A percentile compares a stretch with the other conserved stretches of the same genome.
Evolutionary conservation across 202 grass and related monocot species (phyloP).

Genomic region (Schoenoplectus triqueter): DNA sequence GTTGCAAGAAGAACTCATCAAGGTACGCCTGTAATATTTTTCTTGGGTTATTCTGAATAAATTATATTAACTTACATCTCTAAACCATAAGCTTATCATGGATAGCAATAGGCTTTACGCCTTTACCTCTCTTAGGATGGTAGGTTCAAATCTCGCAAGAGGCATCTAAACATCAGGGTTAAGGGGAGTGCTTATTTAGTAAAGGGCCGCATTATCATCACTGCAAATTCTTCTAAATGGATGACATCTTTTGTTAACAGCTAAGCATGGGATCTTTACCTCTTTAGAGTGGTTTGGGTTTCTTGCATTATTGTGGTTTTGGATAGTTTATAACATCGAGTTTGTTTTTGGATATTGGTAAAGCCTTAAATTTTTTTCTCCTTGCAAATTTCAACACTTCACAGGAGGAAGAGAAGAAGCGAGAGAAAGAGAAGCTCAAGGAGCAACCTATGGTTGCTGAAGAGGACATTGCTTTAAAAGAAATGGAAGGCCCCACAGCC

Average conservation of each 20-base stretch:
- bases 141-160: not conserved
- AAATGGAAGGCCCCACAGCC: conserved; percentile 84
- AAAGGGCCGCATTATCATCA: not conserved
- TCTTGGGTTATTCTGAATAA: not conserved
- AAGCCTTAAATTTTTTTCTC: not conserved
- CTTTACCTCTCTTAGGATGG: not conserved
- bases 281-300: not conserved
- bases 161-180: not conserved
- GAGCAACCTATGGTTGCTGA: conserved; percentile 44
- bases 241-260: not conserved
- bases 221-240: not conserved
- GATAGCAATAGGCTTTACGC: not conserved
- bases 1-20: conserved; percentile 99
- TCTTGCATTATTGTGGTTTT: not conserved
- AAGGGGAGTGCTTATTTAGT: not conserved
- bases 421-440: conserved; percentile 81
- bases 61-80: not conserved
- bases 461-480: conserved; percentile 93
- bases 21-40: conserved; percentile 47
- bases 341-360: not conserved
- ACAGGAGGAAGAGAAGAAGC: conserved; percentile 93
- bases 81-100: not conserved
- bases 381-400: conserved; percentile 14
- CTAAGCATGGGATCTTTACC: not conserved
- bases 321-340: not conserved